phyloP scores from a whole-genome alignment of 495 filamentous ascomycete genomes.

The Neurospora sp. region DNA sequence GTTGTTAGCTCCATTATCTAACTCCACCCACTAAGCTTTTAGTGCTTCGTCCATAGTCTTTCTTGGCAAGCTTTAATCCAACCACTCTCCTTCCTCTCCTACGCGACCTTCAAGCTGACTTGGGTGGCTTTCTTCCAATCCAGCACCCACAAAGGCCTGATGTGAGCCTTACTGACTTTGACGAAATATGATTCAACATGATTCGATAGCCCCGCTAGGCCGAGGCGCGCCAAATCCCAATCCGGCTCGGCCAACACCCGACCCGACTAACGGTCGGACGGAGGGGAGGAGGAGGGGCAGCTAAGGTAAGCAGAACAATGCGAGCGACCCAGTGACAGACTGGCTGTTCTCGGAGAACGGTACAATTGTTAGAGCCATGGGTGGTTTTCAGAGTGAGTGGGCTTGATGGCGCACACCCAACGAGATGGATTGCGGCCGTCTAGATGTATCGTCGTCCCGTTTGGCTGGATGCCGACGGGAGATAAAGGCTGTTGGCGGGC shows the following conservation, averaged over 20 bases:
- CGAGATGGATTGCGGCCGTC: background rate
- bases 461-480: background rate
- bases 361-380: background rate
- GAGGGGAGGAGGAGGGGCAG: background rate
- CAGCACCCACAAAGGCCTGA: background rate
- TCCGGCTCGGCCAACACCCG: background rate
- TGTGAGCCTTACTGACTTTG: background rate
- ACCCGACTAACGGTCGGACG: background rate
- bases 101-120: background rate
- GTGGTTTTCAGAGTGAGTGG: background rate
- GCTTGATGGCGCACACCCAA: background rate
- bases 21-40: background rate
- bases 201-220: no score
- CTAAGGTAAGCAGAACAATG: background rate
- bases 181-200: no score
- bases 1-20: background rate
- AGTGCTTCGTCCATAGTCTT: background rate
- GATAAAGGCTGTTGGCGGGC: background rate
- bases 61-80: background rate
- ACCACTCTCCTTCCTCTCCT: background rate
- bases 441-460: background rate
- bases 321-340: background rate
- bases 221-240: no score
- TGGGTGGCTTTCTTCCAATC: background rate
- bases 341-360: background rate